Percentiles rank a stretch among this genome's conserved stretches.
Evolutionary conservation across 345 rosid species (phyloP).

Genomic region (Populus pruinosa): DNA sequence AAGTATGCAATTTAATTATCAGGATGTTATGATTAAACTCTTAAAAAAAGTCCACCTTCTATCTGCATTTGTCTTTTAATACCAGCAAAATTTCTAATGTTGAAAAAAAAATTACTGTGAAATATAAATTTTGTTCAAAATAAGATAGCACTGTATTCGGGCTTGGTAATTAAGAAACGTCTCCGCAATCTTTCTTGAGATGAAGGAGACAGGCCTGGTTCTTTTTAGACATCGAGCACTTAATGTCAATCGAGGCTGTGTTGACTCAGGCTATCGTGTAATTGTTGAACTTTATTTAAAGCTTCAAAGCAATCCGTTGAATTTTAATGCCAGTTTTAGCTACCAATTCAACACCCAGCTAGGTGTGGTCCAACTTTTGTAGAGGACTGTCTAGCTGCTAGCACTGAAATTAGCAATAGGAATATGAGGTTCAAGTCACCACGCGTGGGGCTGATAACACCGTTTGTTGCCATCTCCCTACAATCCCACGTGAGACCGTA

Average conservation of each 20-base stretch:
- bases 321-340: not conserved
- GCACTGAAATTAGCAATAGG: not conserved
- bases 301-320: not conserved
- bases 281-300: not conserved
- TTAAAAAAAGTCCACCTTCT: not conserved
- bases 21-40: not conserved
- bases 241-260: not conserved
- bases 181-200: not conserved
- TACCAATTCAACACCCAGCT: not conserved
- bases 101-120: not conserved
- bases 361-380: not conserved
- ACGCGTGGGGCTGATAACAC: constrained; percentile 16
- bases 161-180: not conserved
- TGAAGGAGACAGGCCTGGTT: not conserved
- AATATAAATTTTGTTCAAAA: not conserved
- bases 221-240: not conserved
- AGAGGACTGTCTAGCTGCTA: not conserved
- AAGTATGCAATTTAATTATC: too few species aligned
- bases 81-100: not conserved
- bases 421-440: constrained; percentile 2
- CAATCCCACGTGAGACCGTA: constrained; percentile 36
- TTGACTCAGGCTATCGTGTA: not conserved
- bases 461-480: constrained; percentile 21
- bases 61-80: not conserved
- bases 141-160: not conserved